These are phyloP conservation scores for Cutaneotrichosporon sp. DNA, from an alignment of 1,284 basidiomycete genomes.

Conservation along the genomic window DNA sequence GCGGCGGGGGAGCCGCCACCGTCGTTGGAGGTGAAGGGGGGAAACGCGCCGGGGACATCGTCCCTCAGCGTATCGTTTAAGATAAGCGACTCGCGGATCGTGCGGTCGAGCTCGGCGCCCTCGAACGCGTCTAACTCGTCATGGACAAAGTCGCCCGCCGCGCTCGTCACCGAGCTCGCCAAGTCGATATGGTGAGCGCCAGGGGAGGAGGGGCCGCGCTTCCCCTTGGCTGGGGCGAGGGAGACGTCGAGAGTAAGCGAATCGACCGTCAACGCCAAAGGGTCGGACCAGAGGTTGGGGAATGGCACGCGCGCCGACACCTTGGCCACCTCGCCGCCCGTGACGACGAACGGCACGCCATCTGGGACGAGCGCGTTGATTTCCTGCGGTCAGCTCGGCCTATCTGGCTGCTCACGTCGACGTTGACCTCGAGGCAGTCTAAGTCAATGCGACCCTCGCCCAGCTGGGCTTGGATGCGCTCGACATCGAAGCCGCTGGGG, in stretches of 20 bases:
- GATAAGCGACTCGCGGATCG: conserved; percentile 57
- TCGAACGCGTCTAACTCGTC: conserved; percentile 73
- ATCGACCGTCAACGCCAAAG: conserved; percentile 56
- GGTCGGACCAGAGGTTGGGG: conserved; percentile 50
- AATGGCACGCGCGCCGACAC: conserved; percentile 64
- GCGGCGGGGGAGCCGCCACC: conserved; percentile 3
- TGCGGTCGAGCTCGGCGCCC: conserved; percentile 69
- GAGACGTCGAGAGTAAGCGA: conserved; percentile 69
- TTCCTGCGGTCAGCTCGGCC: conserved; percentile 59
- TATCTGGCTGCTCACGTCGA: conserved; percentile 58
- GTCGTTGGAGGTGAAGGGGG: conserved; percentile 18
- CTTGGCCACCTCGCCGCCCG: conserved; percentile 69
- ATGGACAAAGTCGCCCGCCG: conserved; percentile 81
- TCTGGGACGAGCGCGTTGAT: conserved; percentile 70
- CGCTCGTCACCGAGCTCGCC: conserved; percentile 72
- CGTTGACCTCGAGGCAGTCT: conserved; percentile 76
- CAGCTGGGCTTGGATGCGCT: conserved; percentile 88
- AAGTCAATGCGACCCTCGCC: conserved; percentile 85
- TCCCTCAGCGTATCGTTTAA: conserved; percentile 44
- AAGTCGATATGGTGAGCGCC: conserved; percentile 57
- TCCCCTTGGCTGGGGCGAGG: conserved; percentile 57
- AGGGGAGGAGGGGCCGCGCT: background rate
- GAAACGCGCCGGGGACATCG: conserved; percentile 45
- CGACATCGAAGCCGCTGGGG: conserved; percentile 81
- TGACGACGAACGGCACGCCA: conserved; percentile 68